Percentiles rank a stretch among this genome's conserved stretches.
These are phyloP conservation scores for Amanita muscaria DNA, from an alignment of 768 basidiomycete species.

Conservation along the genomic window DNA sequence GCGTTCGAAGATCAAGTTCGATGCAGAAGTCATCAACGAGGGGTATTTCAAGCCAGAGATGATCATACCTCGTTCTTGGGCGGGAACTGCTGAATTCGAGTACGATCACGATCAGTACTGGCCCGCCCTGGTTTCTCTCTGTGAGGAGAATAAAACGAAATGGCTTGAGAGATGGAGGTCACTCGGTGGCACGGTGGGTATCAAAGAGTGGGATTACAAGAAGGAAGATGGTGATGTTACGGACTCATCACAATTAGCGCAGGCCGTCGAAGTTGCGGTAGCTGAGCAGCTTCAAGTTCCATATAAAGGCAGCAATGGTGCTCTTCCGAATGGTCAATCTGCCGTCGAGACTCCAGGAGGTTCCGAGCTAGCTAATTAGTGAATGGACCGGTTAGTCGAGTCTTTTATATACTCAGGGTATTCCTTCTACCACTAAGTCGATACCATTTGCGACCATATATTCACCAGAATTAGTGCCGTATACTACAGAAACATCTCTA, in stretches of 20 bases:
- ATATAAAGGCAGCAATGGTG: too few relatives aligned
- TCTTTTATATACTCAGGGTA: too few relatives aligned
- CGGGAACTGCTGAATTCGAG: conserved; percentile 55
- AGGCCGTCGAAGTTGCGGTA: not conserved
- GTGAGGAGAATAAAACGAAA: conserved; percentile 36
- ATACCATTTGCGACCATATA: too few relatives aligned
- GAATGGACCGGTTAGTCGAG: too few relatives aligned
- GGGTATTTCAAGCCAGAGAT: conserved; percentile 61
- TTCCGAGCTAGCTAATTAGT: too few relatives aligned
- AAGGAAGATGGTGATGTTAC: not conserved
- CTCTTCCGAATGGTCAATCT: too few relatives aligned
- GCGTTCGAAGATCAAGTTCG: conserved; percentile 65
- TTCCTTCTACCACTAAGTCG: too few relatives aligned
- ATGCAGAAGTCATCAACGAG: conserved; percentile 56
- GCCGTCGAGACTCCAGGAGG: too few relatives aligned
- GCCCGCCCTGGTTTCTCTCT: conserved; percentile 50
- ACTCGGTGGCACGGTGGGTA: conserved; percentile 60
- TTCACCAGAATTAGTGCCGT: too few relatives aligned
- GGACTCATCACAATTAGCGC: not conserved
- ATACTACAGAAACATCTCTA: too few relatives aligned
- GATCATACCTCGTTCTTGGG: conserved; percentile 65
- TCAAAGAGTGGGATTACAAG: conserved; percentile 81
- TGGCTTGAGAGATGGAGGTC: conserved; percentile 58
- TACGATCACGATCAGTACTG: conserved; percentile 75
- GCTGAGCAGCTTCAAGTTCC: too few relatives aligned